Percentiles rank a stretch among this genome's conserved stretches.
Conservation (phyloP, 805 yeast species). For the Candida ulmi region DNA sequence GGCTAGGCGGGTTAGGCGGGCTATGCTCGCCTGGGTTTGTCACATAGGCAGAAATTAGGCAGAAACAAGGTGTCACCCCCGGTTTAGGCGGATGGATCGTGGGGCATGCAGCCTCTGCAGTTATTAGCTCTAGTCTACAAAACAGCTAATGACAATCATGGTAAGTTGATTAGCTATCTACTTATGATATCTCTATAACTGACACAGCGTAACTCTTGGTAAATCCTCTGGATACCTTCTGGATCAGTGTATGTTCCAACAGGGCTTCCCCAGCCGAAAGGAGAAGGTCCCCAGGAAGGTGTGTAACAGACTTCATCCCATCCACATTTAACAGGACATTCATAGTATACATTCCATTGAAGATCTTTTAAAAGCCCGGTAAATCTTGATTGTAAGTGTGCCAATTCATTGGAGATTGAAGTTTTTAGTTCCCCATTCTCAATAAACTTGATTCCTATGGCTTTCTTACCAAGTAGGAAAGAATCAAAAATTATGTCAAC, state of each 20-base stretch:
- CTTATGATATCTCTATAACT: slow-evolving; percentile 9
- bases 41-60: too few relatives aligned
- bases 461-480: slow-evolving; percentile 26
- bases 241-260: slow-evolving; percentile 20
- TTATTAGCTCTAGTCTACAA: too few relatives aligned
- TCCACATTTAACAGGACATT: slow-evolving; percentile 37
- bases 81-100: too few relatives aligned
- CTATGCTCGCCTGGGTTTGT: too few relatives aligned
- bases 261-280: slow-evolving; percentile 32
- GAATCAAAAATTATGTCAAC: slow-evolving; percentile 31
- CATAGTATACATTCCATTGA: slow-evolving; percentile 38
- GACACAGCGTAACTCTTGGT: slow-evolving; percentile 12
- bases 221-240: slow-evolving; percentile 22
- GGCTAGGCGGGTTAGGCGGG: too few relatives aligned
- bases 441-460: slow-evolving; percentile 21
- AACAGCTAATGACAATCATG: too few relatives aligned
- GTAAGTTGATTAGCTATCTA: too few relatives aligned
- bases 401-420: not conserved
- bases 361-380: slow-evolving; percentile 23
- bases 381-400: slow-evolving; percentile 3
- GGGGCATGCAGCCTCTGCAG: too few relatives aligned
- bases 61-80: too few relatives aligned
- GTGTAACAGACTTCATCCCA: slow-evolving; percentile 48
- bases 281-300: slow-evolving; percentile 60
- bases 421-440: slow-evolving; percentile 7